Base-by-base conservation (phyloP, 148 eudicot species). In the Dysphania ambrosioides region DNA sequence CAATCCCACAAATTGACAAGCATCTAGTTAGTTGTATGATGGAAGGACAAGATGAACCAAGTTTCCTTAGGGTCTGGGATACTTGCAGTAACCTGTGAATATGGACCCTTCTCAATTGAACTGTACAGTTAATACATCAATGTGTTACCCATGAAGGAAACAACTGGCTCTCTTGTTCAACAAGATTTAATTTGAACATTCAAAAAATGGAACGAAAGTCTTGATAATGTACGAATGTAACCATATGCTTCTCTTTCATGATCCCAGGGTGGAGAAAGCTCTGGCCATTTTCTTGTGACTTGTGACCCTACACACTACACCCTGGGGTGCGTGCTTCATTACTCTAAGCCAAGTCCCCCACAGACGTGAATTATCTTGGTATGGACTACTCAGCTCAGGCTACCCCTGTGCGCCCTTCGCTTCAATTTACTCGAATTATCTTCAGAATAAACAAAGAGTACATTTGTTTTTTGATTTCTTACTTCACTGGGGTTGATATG, bases 81-180 rank as follows among this genome's bases (percentile, higher is more conserved):
- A 49, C 58, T 21, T 21, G 58, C 58, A 53, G 58, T 21, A 53
- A 24, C 58, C 26, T 47, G 60, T 31, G 70, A 74, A 21, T 8
- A 18, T 15, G 68, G 79, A 34, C 79, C 79, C 74, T 70, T 63
- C 49, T 16, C 42, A 8, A 11, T 29, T 21, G 40, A 12, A 73
- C 16, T 40, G 11, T 26, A 7, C 26, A 62, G 36, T 60, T 34
- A 72, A 53, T 78, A 65, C 21, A 36, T 38, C 63, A 74, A 64
- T 64, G 66, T 78, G 80, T 72, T 78, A 72, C 65, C 66, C 80
- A 72, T 78, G 80, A 78, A 78, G 71, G 71, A 38, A 71, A 63
- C 75, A 77, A 51, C 75, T 70, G 53, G 13, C 65, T 38, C 65
- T 38, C 13, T 23, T 74, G 66, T 3, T 67, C 35, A 31, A 66